Percentiles rank a stretch among this genome's conserved stretches.
phyloP scores from a whole-genome alignment of 768 basidiomycete genomes.

The Mycena latifolia region DNA sequence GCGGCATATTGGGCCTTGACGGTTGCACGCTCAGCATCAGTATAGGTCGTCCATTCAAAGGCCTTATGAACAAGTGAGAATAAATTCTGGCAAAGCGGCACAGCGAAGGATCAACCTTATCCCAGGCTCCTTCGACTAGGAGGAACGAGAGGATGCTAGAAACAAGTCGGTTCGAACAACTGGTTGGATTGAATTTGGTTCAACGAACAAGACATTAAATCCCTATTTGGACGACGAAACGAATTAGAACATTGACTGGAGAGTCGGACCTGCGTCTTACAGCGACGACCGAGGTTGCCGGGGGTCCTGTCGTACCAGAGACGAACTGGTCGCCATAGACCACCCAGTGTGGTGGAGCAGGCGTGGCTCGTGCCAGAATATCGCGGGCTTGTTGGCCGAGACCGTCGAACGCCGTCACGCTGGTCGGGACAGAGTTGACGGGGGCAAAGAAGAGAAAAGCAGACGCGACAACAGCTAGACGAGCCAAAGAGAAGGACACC shows the following conservation, averaged over 20 bases:
- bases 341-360: constrained; percentile 65
- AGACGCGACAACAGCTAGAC: constrained; percentile 20
- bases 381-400: constrained; percentile 47
- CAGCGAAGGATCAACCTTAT: constrained; percentile 54
- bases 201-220: constrained; percentile 66
- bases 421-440: constrained; percentile 8
- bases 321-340: constrained; percentile 58
- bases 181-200: not conserved
- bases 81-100: not conserved
- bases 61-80: constrained; percentile 44
- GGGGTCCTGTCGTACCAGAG: constrained; percentile 61
- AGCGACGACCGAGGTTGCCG: constrained; percentile 56
- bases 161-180: constrained; percentile 7
- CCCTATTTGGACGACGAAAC: constrained; percentile 49
- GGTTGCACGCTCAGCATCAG: constrained; percentile 57
- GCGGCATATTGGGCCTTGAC: constrained; percentile 65
- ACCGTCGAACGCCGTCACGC: constrained; percentile 26
- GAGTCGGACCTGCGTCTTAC: constrained; percentile 41
- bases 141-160: constrained; percentile 65
- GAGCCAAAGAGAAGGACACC: constrained; percentile 22
- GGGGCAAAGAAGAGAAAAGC: constrained; percentile 10
- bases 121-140: constrained; percentile 66
- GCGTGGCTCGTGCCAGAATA: constrained; percentile 51
- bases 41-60: constrained; percentile 64
- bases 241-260: not conserved